These are phyloP conservation scores for Lathyrus oleraceus DNA, from an alignment of 306 rosid genomes.

Conservation along the genomic window DNA sequence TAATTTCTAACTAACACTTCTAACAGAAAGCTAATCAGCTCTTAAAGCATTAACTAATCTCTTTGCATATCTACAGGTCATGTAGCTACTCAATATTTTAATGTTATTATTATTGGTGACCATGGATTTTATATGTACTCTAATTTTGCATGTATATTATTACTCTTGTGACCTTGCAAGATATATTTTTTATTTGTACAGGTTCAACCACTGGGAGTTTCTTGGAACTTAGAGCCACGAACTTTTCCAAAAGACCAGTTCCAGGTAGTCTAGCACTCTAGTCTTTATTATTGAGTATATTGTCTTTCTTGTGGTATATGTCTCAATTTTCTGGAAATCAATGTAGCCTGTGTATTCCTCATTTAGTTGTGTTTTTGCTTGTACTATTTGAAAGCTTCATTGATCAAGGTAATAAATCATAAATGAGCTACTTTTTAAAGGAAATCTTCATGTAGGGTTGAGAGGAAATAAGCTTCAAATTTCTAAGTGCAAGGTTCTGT, in stretches of 20 bases:
- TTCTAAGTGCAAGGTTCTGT: constrained; percentile 34
- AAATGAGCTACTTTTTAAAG: neutral
- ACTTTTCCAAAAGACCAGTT: constrained; percentile 33
- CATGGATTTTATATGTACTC: neutral
- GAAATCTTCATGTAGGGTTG: constrained; percentile 40
- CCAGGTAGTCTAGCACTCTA: constrained; percentile 46
- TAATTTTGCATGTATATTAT: neutral
- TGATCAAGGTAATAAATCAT: constrained; percentile 9
- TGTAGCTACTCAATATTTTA: constrained; percentile 12
- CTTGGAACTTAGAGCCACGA: constrained; percentile 44
- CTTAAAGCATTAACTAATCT: neutral
- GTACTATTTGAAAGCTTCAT: neutral
- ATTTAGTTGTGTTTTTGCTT: constrained; percentile 21
- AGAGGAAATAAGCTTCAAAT: constrained; percentile 38
- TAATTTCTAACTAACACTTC: neutral
- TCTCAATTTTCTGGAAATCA: constrained; percentile 12
- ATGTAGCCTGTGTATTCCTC: neutral
- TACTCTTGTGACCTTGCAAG: constrained; percentile 19
- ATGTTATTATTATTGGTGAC: neutral
- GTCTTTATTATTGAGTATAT: constrained; percentile 17
- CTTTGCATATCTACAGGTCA: neutral
- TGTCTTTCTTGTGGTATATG: constrained; percentile 9
- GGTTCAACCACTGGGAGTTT: constrained; percentile 48
- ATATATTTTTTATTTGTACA: constrained; percentile 28
- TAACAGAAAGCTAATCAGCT: neutral